Conservation (phyloP, 2,329 filamentous ascomycete genomes). For the Phaeoacremonium minimum region DNA sequence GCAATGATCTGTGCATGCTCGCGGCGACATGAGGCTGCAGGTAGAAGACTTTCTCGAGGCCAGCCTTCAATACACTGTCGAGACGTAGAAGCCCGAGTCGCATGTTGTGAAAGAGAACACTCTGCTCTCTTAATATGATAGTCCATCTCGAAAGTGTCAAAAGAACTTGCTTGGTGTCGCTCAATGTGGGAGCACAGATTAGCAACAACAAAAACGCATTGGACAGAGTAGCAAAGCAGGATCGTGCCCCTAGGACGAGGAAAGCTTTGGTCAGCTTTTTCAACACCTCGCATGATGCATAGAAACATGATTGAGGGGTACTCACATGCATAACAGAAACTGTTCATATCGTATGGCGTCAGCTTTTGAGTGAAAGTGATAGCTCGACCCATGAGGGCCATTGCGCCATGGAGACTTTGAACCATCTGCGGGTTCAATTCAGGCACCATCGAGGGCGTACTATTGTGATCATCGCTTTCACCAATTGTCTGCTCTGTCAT, state of each 20-base stretch:
- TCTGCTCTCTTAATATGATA: neutral
- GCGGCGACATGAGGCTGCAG: neutral
- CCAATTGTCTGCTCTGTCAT: too few species aligned
- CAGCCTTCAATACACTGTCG: neutral
- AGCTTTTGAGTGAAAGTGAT: neutral
- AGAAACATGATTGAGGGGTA: too few species aligned
- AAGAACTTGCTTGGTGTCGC: neutral
- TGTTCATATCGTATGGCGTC: neutral
- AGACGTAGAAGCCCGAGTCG: neutral
- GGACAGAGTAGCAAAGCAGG: neutral
- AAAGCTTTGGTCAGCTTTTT: too few species aligned
- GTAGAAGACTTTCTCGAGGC: neutral
- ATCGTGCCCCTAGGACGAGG: neutral
- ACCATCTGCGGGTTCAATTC: too few species aligned
- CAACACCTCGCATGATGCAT: too few species aligned
- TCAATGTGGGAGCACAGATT: neutral
- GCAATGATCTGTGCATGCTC: too few species aligned
- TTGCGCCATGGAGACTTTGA: too few species aligned
- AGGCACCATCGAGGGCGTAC: too few species aligned
- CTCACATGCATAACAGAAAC: neutral
- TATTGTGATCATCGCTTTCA: too few species aligned
- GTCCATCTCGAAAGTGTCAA: neutral
- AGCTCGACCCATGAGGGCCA: too few species aligned
- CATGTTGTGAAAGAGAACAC: neutral
- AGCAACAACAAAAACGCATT: neutral